Evolutionary conservation across 768 basidiomycete genomes (phyloP), one percentile per base, ranked within the genome.

Genomic region (Leccinum sublutescens): DNA sequence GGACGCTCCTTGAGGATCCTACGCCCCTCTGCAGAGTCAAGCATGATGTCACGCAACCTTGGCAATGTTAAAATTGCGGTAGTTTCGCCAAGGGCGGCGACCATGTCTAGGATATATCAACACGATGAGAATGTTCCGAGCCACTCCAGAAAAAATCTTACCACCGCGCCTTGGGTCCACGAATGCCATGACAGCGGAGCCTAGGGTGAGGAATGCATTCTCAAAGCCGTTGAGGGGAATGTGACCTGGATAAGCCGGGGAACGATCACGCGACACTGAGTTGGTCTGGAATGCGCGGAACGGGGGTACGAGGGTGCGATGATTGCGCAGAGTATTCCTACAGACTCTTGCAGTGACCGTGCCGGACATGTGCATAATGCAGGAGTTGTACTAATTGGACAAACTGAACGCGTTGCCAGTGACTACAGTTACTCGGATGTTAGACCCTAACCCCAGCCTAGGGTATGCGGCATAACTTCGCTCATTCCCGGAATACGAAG

Each of bases 31-130:
- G 84, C 73, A 66, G 87, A 87, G 34, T 80, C 79, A 2, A 91
- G 82, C 90, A 98, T 93, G 36, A 71, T 70, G 62, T 92, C 88
- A 33, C 91, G 85, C 51, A 97, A 76, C 50, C 81, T 79, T 6
- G 91, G 87, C 45, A 98, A 79, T 55, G 86, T 85, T 0, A 85
- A 80, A 2, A 91, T 88, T 6, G 94, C 91, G 1, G 96, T 95
- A 1, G 93, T 93, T 75, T 98, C 97, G 23, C 93, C 93, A 9
- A 98, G 81, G 5, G 93, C 90, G 11, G 97, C 95, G 45, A 98
- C 84, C 88, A 99, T 93, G 73, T 99, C 95, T 98, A 62, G 11
- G 14, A n/a, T 2, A 5, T 40, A 27, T 61, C 29, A 53, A 54
- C 29, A 40, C 23, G 19, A n/a, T 11, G 33, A 53, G n/a, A 29